Base-by-base conservation (phyloP, 768 basidiomycete species). In the Collybia sp. region DNA sequence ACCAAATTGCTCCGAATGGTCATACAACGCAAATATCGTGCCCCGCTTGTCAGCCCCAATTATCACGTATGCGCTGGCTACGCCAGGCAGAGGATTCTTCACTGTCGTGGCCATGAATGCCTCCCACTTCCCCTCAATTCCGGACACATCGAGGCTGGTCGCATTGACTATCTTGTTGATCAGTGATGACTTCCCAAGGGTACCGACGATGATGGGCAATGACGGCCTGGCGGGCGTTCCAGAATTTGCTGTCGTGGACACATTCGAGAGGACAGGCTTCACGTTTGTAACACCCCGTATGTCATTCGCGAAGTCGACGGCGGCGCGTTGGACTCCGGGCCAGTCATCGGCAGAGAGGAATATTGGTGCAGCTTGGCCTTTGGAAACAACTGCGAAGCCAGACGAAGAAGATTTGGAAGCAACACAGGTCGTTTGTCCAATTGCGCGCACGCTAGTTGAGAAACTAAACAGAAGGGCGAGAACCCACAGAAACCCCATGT, bases 1-100 rank as follows among this genome's bases (percentile, higher is more conserved):
- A 76, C 83, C 83, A 57, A 85, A 78, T 55, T 85, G 83, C 57
- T 86, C 83, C 10, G 79, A 80, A 45, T 82, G 76, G 55, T 83
- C 82, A 55, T 85, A 85, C 25, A 86, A 53, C 2, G 73, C 80
- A 54, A 71, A 85, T 30, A 86, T 82, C 0, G 82, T 80, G 8
- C 83, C 85, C 36, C 85, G 67, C 60, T 83, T 81, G 59, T 87
- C 85, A 1, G 80, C 69, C 10, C 85, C 85, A 49, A 82, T 71
- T 42, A 88, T 76, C 34, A 87, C 77, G 61, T 85, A 81, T 20
- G 80, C 85, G 44, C 72, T 73, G 18, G 67, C 60, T 15, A 85
- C 69, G 3, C 79, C 81, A 33, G 79, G 74, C 2, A 82, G 61
- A 4, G 81, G 80, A 47, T 79, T 76, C 36, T 68, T 61, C 4